Base-by-base conservation (phyloP, 495 filamentous ascomycete species). In the Penicillium coprophilum region DNA sequence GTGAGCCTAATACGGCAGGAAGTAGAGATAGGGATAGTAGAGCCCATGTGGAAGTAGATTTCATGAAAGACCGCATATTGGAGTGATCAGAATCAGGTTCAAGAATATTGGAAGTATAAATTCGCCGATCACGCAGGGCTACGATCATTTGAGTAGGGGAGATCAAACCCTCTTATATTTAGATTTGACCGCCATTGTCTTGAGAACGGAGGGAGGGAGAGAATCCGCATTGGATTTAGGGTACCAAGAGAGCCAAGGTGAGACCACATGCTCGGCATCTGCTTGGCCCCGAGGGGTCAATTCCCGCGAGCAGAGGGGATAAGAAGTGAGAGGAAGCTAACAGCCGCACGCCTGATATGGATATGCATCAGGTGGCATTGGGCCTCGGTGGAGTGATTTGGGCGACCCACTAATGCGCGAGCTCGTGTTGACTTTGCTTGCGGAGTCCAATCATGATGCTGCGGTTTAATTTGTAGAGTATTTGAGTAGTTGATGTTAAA, bases 1-100 rank as follows among this genome's bases (percentile, higher is more conserved):
- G 67, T 9, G 58, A 60, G 46, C 49, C 44, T 0, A 63, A 21
- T 1, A 54, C 62, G 0, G 49, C 32, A 12, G 60, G 57, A 3
- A 63, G 20, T 8, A 66, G 13, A 6, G 57, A 49, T 11, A 66
- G 50, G 17, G 40, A 11, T 15, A 61, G 13, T 8, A 55, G 32
- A 43, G 53, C 55, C 53, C 56, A 64, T 52, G 23, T 32, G 19
- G 40, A 36, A 6, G 53, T 20, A 8, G 56, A 53, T 41, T 32
- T 10, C 23, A 50, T 59, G 9, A 30, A 50, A 41, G 38, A 51
- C 50, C 45, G 20, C 61, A 63, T 63, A 27, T n/a, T 46, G 40
- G 21, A 8, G 15, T 54, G 28, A 19, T 39, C 20, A 46, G 43
- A 20, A 19, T 39, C 20, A 46, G 43, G 1, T 21, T 4, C 28